These are phyloP conservation scores for Claviceps pazoutovae DNA, from an alignment of 2,329 filamentous ascomycete species.

Conservation along the genomic window DNA sequence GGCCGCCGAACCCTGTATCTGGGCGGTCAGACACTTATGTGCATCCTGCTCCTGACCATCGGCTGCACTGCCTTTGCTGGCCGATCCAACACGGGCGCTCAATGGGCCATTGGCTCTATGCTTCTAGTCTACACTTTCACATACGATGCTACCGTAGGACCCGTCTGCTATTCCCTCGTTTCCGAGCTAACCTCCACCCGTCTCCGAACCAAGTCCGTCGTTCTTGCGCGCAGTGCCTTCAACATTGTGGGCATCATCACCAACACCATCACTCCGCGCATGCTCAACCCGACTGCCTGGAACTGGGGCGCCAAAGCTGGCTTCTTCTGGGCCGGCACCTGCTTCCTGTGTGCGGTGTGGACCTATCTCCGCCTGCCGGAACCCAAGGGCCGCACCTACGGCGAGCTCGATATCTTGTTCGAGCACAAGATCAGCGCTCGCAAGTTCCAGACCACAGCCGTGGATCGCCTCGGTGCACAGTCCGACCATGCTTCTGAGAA, in stretches of 20 bases:
- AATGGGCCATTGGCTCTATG: slow-evolving; percentile 34
- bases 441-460: slow-evolving; percentile 22
- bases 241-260: slow-evolving; percentile 33
- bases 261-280: slow-evolving; percentile 31
- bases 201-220: slow-evolving; percentile 31
- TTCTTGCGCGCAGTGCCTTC: slow-evolving; percentile 31
- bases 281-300: slow-evolving; percentile 32
- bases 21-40: slow-evolving; percentile 34
- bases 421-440: slow-evolving; percentile 28
- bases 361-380: slow-evolving; percentile 40
- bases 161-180: slow-evolving; percentile 74
- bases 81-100: slow-evolving; percentile 30
- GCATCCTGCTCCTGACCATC: slow-evolving; percentile 25
- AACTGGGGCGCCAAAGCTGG: slow-evolving; percentile 34
- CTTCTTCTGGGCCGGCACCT: slow-evolving; percentile 31
- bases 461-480: slow-evolving; percentile 15
- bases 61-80: slow-evolving; percentile 41
- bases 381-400: slow-evolving; percentile 37
- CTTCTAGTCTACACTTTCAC: slow-evolving; percentile 29
- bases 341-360: slow-evolving; percentile 32
- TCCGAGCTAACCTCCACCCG: slow-evolving; percentile 33
- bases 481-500: slow-evolving; percentile 5
- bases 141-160: slow-evolving; percentile 25
- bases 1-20: slow-evolving; percentile 33
- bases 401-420: slow-evolving; percentile 43